Evolutionary conservation across 306 rosid genomes (phyloP).

Genomic region (Clitoria ternatea): DNA sequence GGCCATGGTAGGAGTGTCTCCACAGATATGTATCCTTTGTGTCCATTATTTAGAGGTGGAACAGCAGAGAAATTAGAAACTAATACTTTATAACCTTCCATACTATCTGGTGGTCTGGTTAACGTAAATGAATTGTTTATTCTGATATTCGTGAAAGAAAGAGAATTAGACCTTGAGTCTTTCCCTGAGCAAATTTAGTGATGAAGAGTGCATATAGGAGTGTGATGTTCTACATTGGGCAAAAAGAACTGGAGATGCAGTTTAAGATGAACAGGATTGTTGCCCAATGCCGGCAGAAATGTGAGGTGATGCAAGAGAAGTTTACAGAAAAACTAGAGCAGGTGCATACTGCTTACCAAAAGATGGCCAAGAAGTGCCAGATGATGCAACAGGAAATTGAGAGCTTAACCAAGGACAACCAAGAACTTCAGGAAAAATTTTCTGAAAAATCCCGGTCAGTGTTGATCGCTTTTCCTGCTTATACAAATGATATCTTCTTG

Average conservation of each 20-base stretch:
- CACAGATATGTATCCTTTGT: constrained; percentile 93
- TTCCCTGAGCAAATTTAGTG: constrained; percentile 61
- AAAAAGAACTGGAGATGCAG: constrained; percentile 94
- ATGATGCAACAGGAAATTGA: constrained; percentile 91
- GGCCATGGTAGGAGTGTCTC: constrained; percentile 92
- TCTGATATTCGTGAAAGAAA: not conserved
- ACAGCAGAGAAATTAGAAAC: not conserved
- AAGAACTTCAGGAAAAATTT: constrained; percentile 97
- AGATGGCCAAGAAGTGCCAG: constrained; percentile 85
- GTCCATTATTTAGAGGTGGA: constrained; percentile 1
- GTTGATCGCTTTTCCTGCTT: not conserved
- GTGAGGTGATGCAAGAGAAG: constrained; percentile 90
- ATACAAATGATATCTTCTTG: constrained; percentile 17
- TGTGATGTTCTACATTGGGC: constrained; percentile 89
- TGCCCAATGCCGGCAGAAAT: constrained; percentile 90
- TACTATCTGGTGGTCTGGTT: not conserved
- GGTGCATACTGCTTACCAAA: constrained; percentile 86
- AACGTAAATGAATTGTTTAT: constrained; percentile 4
- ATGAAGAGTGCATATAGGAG: constrained; percentile 93
- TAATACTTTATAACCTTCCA: constrained; percentile 1
- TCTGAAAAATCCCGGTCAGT: constrained; percentile 88
- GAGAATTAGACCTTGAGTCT: constrained; percentile 15
- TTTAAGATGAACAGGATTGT: constrained; percentile 76
- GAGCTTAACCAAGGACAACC: constrained; percentile 88
- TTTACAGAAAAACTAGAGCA: constrained; percentile 89